Evolutionary conservation across 306 rosid genomes (phyloP).

Genomic region (Dryas alaskensis): DNA sequence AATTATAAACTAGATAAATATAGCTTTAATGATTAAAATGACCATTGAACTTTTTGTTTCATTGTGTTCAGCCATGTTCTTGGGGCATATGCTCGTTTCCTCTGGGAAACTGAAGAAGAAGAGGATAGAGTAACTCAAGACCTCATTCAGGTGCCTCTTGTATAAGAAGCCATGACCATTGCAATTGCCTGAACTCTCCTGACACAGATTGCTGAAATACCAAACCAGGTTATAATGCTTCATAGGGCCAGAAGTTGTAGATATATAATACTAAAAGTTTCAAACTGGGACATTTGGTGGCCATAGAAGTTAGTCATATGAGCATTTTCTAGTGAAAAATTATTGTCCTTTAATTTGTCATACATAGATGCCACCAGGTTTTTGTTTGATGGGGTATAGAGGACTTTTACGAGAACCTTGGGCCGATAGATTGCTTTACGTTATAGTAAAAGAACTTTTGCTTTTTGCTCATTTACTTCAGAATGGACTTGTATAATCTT

Average conservation of each 20-base stretch:
- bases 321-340: neutral
- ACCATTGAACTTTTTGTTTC: constrained; percentile 9
- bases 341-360: neutral
- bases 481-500: too few species aligned
- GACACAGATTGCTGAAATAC: neutral
- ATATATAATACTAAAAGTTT: neutral
- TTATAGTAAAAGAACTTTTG: too few species aligned
- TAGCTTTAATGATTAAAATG: neutral
- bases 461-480: too few species aligned
- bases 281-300: neutral
- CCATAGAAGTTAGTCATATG: neutral
- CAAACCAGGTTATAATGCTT: neutral
- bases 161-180: constrained; percentile 23
- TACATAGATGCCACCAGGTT: neutral
- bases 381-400: too few species aligned
- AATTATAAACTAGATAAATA: neutral
- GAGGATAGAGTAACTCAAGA: constrained; percentile 30
- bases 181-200: constrained; percentile 20
- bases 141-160: constrained; percentile 17
- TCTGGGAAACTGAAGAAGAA: constrained; percentile 71
- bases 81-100: constrained; percentile 77
- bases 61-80: constrained; percentile 58
- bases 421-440: too few species aligned
- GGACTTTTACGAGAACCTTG: too few species aligned
- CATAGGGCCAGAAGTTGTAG: constrained; percentile 9